Evolutionary conservation across 2,329 filamentous ascomycete genomes (phyloP), one percentile per base, ranked within the genome.

Genomic region (Fusarium nisikadoi): DNA sequence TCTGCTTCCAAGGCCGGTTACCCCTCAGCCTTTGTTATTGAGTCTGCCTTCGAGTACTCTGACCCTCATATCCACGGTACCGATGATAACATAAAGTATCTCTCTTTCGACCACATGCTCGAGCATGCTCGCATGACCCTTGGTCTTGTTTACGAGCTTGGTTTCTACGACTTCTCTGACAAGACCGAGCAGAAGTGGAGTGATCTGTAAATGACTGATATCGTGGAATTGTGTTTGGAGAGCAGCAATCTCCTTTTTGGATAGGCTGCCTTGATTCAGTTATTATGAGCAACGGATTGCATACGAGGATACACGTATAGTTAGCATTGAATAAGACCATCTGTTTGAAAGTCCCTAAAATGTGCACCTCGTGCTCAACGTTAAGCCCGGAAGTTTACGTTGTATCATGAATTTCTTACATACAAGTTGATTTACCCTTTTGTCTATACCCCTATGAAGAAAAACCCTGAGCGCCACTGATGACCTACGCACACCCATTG

Each of bases 91-190:
- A 90, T 94, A 71, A 89, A 93, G 78, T 91, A 90, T 72, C 83
- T 94, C 41, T 92, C 90, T 75, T 97, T 97, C 79, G 90, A 95
- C 79, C 94, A 97, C 81, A 97, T 97, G 94, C 86, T 96, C 38
- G 91, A 97, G 84, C 94, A 97, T 82, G 94, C 93, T 27, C 92
- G 90, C 80, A 88, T 97, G 87, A 96, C 94, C 3, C 85, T 97
- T 36, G 93, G 92, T 9, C 87, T 97, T 75, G 93, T 91, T 8
- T 95, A 95, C 77, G 94, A 97, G 84, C 87, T 97, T 68, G 94
- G 91, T 14, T 93, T 93, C 83, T 90, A 93, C 25, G 86, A 93
- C 66, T 93, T 95, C 74, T 83, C 87, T 63, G 84, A 81, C 62
- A 75, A 80, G 65, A 70, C 72, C 4, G 73, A 77, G 33, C 73